A percentile compares a stretch with the other conserved stretches of the same genome.
These are phyloP conservation scores for Citrus inodora DNA, from an alignment of 345 rosid genomes.

Conservation along the genomic window DNA sequence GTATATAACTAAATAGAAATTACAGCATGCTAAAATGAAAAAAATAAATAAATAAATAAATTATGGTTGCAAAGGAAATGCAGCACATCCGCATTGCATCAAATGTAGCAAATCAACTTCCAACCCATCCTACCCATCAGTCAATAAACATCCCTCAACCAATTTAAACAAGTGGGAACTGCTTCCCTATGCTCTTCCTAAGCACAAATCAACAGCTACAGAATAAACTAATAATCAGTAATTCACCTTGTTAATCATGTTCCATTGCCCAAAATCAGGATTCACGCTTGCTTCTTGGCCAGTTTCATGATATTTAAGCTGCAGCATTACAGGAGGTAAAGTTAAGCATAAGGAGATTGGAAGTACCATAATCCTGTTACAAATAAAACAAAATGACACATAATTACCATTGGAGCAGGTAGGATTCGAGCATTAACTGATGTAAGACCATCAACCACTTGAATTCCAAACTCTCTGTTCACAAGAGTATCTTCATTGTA, in stretches of 20 bases:
- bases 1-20: neutral
- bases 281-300: conserved; percentile 42
- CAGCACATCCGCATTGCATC: neutral
- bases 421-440: conserved; percentile 60
- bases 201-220: neutral
- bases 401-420: conserved; percentile 57
- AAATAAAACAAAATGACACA: neutral
- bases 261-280: conserved; percentile 74
- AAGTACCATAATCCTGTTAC: neutral
- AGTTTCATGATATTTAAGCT: conserved; percentile 67
- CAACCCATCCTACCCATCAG: neutral
- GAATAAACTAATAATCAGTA: neutral
- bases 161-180: neutral
- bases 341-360: neutral
- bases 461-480: conserved; percentile 53
- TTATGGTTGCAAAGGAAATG: neutral
- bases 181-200: neutral
- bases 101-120: neutral
- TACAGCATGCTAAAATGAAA: neutral
- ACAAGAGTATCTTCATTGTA: conserved; percentile 19
- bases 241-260: conserved; percentile 68
- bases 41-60: too few relatives aligned
- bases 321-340: conserved; percentile 2
- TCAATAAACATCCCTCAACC: neutral
- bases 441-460: conserved; percentile 32